These are phyloP conservation scores for Didymella exigua DNA, from an alignment of 2,329 filamentous ascomycete species.

Conservation along the genomic window DNA sequence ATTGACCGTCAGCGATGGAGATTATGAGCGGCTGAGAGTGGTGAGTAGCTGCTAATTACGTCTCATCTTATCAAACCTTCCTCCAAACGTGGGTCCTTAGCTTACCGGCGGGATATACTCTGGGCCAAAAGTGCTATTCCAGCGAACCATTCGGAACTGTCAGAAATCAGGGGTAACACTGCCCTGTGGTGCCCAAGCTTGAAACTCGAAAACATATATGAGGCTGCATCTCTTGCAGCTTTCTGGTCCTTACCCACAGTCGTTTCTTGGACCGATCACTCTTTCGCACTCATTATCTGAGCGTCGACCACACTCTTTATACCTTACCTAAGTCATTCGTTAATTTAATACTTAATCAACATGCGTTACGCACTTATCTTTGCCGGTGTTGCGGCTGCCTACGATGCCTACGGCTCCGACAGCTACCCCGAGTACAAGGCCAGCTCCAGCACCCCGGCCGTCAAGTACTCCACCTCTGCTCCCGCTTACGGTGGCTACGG, in stretches of 20 bases:
- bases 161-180: slow-evolving; percentile 10
- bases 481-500: slow-evolving; percentile 14
- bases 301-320: slow-evolving; percentile 15
- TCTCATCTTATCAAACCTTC: slow-evolving; percentile 3
- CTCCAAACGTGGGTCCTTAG: slow-evolving; percentile 1
- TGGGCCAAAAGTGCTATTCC: not conserved
- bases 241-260: slow-evolving; percentile 17
- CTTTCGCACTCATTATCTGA: slow-evolving; percentile 26
- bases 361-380: slow-evolving; percentile 37
- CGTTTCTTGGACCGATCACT: slow-evolving; percentile 22
- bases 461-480: slow-evolving; percentile 2
- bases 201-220: slow-evolving; percentile 6
- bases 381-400: slow-evolving; percentile 31
- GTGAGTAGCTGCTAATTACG: not conserved
- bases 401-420: slow-evolving; percentile 27
- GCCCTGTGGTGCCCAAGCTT: slow-evolving; percentile 6
- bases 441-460: slow-evolving; percentile 15
- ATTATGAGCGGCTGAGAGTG: not conserved
- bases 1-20: not conserved
- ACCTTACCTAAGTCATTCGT: slow-evolving; percentile 37
- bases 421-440: slow-evolving; percentile 7
- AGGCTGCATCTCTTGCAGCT: slow-evolving; percentile 1
- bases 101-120: slow-evolving; percentile 2
- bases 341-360: slow-evolving; percentile 18
- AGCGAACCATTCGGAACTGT: not conserved